Evolutionary conservation across 106 monocot species (phyloP).

Genomic region (Phalaenopsis aphrodite): DNA sequence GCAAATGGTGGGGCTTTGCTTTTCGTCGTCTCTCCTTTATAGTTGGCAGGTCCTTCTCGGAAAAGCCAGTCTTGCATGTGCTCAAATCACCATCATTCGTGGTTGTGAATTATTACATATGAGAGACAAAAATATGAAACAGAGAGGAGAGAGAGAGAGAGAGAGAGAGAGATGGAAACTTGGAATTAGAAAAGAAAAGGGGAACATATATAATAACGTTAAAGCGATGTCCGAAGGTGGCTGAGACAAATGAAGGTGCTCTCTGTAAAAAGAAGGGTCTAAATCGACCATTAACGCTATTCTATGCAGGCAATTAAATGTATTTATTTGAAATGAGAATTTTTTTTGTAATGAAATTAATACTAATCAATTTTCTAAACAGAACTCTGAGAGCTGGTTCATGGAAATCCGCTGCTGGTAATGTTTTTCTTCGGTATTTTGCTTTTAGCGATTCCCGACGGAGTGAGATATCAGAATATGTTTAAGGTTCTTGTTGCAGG

Average conservation of each 20-base stretch:
- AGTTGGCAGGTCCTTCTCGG: neutral
- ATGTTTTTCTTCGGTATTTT: too few relatives aligned
- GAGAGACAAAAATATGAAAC: conserved; percentile 1
- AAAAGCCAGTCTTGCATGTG: neutral
- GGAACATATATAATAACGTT: neutral
- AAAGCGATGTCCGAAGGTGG: neutral
- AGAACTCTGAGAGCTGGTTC: too few relatives aligned
- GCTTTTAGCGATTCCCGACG: too few relatives aligned
- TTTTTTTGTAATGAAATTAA: too few relatives aligned
- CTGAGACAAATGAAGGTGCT: neutral
- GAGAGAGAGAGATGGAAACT: neutral
- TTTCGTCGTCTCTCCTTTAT: neutral
- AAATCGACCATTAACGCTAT: too few relatives aligned
- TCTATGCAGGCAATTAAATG: too few relatives aligned
- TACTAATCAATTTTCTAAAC: too few relatives aligned
- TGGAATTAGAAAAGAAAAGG: neutral
- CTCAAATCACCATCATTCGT: neutral
- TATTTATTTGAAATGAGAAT: too few relatives aligned
- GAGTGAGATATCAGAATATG: too few relatives aligned
- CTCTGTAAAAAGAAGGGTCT: neutral
- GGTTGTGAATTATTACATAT: neutral
- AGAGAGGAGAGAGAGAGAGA: neutral
- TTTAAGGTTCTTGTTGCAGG: too few relatives aligned
- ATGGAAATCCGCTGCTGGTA: too few relatives aligned
- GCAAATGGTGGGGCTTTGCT: neutral